Evolutionary conservation across 2,329 filamentous ascomycete genomes (phyloP).

Genomic region (Aureobasidium musti): DNA sequence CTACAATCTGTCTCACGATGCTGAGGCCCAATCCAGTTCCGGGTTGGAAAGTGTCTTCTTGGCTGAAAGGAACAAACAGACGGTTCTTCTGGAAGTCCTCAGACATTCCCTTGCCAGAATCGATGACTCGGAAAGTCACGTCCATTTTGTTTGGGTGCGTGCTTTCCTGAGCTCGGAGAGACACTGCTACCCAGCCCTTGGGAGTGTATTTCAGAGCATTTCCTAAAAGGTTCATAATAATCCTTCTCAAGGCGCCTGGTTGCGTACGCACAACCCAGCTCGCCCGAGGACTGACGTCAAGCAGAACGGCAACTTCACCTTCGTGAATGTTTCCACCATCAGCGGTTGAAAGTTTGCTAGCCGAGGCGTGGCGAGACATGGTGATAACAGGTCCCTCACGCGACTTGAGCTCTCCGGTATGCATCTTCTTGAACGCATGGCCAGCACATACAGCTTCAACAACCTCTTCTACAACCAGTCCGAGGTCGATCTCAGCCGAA

Average conservation of each 20-base stretch:
- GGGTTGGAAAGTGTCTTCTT: slow-evolving; percentile 62
- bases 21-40: slow-evolving; percentile 67
- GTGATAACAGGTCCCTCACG: neutral
- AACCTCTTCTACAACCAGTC: slow-evolving; percentile 26
- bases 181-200: slow-evolving; percentile 46
- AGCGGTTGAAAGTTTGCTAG: neutral
- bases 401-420: slow-evolving; percentile 24
- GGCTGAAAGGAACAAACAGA: slow-evolving; percentile 64
- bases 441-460: slow-evolving; percentile 40
- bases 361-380: neutral
- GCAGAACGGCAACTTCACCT: slow-evolving; percentile 45
- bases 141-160: slow-evolving; percentile 15
- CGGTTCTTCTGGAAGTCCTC: slow-evolving; percentile 62
- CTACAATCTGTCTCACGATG: slow-evolving; percentile 62
- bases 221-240: slow-evolving; percentile 51
- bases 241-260: slow-evolving; percentile 48
- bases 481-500: slow-evolving; percentile 27
- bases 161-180: slow-evolving; percentile 23
- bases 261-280: slow-evolving; percentile 51
- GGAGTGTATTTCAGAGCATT: slow-evolving; percentile 52
- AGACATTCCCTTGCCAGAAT: slow-evolving; percentile 67
- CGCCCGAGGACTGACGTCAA: slow-evolving; percentile 46
- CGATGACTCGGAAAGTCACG: slow-evolving; percentile 49
- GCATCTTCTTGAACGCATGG: slow-evolving; percentile 45
- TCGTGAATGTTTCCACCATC: slow-evolving; percentile 7